Conservation (phyloP, 2,329 filamentous ascomycete species). For the Fusarium stilboides region DNA sequence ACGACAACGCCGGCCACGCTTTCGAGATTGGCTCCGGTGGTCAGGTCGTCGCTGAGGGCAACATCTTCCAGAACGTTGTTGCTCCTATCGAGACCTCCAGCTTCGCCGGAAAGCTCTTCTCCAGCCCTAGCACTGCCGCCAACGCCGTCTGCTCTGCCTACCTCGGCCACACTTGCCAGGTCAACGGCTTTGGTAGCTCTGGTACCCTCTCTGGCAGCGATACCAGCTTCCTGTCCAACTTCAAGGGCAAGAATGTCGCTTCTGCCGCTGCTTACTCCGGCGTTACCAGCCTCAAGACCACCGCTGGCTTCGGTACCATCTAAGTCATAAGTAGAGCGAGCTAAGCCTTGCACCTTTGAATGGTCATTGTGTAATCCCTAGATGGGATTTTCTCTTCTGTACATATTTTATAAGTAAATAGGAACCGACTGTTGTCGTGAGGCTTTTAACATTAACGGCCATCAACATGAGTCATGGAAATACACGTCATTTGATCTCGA, state of each 20-base stretch:
- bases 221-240: slow-evolving; percentile 63
- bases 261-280: slow-evolving; percentile 55
- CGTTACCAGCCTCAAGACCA: slow-evolving; percentile 55
- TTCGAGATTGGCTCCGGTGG: slow-evolving; percentile 64
- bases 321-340: slow-evolving; percentile 30
- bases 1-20: slow-evolving; percentile 67
- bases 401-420: no score
- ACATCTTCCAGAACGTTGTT: slow-evolving; percentile 68
- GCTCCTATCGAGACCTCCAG: slow-evolving; percentile 46
- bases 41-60: slow-evolving; percentile 68
- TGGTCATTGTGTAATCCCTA: no score
- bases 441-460: no score
- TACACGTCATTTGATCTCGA: no score
- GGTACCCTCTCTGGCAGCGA: slow-evolving; percentile 58
- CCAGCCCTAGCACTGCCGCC: slow-evolving; percentile 50
- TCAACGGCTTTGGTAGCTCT: slow-evolving; percentile 63
- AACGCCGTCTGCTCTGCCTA: slow-evolving; percentile 59
- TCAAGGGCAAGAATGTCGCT: slow-evolving; percentile 68
- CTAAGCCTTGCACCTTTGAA: no score
- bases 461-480: no score
- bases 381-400: no score
- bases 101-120: slow-evolving; percentile 58
- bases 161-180: slow-evolving; percentile 65
- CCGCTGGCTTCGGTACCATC: slow-evolving; percentile 63
- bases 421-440: no score